Evolutionary conservation across 179 eudicot species (phyloP), one percentile per base, ranked within the genome.

Genomic region (Dionaea muscipula): DNA sequence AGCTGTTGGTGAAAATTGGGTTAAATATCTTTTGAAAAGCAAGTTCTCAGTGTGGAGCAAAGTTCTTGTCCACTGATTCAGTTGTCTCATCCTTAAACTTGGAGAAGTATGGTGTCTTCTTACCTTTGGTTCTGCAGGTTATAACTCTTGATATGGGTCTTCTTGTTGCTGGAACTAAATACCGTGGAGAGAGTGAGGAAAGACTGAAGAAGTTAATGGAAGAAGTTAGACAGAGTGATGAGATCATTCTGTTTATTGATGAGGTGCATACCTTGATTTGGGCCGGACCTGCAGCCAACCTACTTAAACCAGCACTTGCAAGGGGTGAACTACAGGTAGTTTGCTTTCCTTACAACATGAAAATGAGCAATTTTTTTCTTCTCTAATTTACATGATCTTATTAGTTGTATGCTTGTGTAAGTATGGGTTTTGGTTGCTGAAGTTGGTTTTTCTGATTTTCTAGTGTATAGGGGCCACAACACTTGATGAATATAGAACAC

Each of bases 221-320:
- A 55, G 98, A 91, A 72, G 82, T 84, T 47, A 91, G 74, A 58
- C 78, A 91, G 56, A 76, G 81, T 40, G 78, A 82, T 46, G 88
- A 91, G 52, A 79, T 87, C 7, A 87, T 91, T 55, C 67, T 91
- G 20, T 91, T 91, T 51, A 84, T 91, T 54, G 98, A 91, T 68
- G 98, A 91, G 74, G 84, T 91, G 39, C 98, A 91, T 64, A 91
- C 94, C 15, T 66, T 87, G 68, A 73, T 91, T 69, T 91, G 98
- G 51, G 98, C 95, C 13, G 94, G 98, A 62, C 88, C 95, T 78
- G 98, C 98, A 66, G 98, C 98, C 16, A 87, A 91, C 68, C 84
- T 91, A 57, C 72, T 91, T 62, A 91, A 91, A 71, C 98, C 98
- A 37, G 98, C 98, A 52, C 86, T 91, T 51, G 91, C 98, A 20